Evolutionary conservation across 352 stramenopile genomes (phyloP).

Genomic region (Thalassiosira mediterranea): DNA sequence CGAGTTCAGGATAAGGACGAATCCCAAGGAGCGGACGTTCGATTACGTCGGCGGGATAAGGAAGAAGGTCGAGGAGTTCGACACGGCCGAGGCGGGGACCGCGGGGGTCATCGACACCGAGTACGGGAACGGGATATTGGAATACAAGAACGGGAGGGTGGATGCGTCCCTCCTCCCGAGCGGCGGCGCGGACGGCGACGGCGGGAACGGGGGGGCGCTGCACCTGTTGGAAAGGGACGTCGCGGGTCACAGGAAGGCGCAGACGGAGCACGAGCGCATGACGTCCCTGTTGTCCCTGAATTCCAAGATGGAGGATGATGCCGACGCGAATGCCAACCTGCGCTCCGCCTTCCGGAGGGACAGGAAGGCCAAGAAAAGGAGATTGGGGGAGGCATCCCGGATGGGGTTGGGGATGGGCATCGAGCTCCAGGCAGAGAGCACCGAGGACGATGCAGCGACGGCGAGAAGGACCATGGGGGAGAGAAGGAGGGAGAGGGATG

Average conservation of each 20-base stretch:
- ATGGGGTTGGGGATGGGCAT: conserved; percentile 67
- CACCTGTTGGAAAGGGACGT: conserved; percentile 42
- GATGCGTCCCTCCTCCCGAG: not conserved
- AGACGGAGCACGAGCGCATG: conserved; percentile 67
- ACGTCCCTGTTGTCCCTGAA: conserved; percentile 57
- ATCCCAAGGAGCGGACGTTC: conserved; percentile 88
- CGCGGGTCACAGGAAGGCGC: conserved; percentile 36
- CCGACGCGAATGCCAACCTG: conserved; percentile 65
- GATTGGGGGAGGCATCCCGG: conserved; percentile 40
- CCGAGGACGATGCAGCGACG: conserved; percentile 46
- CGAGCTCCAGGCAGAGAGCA: conserved; percentile 37
- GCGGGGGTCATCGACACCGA: conserved; percentile 60
- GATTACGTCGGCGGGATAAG: conserved; percentile 86
- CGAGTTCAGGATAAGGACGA: conserved; percentile 92
- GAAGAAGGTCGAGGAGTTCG: conserved; percentile 85
- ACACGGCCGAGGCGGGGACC: conserved; percentile 51
- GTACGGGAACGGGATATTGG: conserved; percentile 37
- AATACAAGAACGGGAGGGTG: conserved; percentile 45
- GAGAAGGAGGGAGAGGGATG: no score
- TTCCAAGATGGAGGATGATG: conserved; percentile 60
- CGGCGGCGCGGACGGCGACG: conserved; percentile 2
- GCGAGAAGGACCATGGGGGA: conserved; percentile 27
- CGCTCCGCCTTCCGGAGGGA: conserved; percentile 66
- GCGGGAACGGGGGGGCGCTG: not conserved
- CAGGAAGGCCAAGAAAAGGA: conserved; percentile 60